Evolutionary conservation across 2,329 filamentous ascomycete species (phyloP), one percentile per base, ranked within the genome.

Genomic region (Clarireedia homoeocarpa): DNA sequence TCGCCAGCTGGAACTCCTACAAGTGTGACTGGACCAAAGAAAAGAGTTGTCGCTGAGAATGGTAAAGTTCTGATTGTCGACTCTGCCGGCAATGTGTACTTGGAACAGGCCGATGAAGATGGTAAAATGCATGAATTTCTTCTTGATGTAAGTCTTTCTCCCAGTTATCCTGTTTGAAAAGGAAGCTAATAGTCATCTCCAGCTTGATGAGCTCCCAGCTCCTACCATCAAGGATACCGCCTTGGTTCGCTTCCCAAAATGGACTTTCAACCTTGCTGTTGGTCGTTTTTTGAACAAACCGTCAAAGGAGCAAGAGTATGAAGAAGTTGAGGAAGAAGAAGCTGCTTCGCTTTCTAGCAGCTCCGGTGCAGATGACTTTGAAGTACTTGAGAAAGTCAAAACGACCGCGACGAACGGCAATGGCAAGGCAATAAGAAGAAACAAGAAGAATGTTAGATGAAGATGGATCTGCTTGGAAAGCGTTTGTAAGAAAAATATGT

Each of bases 21-120:
- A 68, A 71, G 77, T 53, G 82, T 83, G 10, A 81, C 84, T 39
- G 91, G 91, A 20, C 79, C 86, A 36, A 89, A 89, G 74, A 95
- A 92, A 78, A 81, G 89, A 38, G 89, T 97, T 15, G 83, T 91
- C 26, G 92, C 91, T 2, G 88, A 96, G 76, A 99, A 99, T 66
- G 94, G 94, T 63, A 99, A 97, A 76, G 79, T 95, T 0, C 77
- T 99, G 39, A 86, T 99, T 55, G 94, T 99, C 4, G 92, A 99
- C 72, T 89, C 89, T 0, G 77, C 86, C 9, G 94, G 94, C 27
- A 91, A 96, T 65, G 94, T 99, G 12, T 99, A 89, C 69, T 77
- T 99, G n/a, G 91, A 97, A 72, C 89, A 95, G 68, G 81, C 89
- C 65, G 89, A 90, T 51, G 91, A 91, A 63, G 89, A 96, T 24